Evolutionary conservation across 108 stramenopile species (phyloP).

Genomic region (Mediolabrus comicus): DNA sequence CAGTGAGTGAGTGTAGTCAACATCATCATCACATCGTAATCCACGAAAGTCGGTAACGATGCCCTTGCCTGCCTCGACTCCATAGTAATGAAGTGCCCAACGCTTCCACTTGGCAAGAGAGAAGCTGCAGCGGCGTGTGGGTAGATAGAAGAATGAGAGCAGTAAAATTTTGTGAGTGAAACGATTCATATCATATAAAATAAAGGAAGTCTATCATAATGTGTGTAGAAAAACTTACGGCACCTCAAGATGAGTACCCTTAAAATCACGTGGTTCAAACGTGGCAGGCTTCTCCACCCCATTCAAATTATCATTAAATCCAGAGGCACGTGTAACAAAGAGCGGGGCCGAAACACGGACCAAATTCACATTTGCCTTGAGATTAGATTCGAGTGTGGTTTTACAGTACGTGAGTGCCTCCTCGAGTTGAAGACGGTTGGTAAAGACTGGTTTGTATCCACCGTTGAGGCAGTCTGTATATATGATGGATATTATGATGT

Average conservation of each 20-base stretch:
- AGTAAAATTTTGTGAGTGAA: too few species aligned
- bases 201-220: too few species aligned
- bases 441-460: slow-evolving; percentile 37
- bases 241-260: slow-evolving; percentile 33
- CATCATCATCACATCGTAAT: slow-evolving; percentile 43
- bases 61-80: slow-evolving; percentile 27
- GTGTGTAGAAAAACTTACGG: too few species aligned
- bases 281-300: slow-evolving; percentile 41
- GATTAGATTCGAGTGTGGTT: slow-evolving; percentile 42
- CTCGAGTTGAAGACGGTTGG: slow-evolving; percentile 26
- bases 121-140: too few species aligned
- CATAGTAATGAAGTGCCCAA: slow-evolving; percentile 47
- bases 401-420: slow-evolving; percentile 35
- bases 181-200: too few species aligned
- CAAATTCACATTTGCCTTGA: slow-evolving; percentile 51
- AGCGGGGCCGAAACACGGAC: slow-evolving; percentile 44
- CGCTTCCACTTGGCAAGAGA: slow-evolving; percentile 54
- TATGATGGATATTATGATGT: background rate
- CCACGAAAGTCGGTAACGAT: slow-evolving; percentile 43
- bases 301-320: slow-evolving; percentile 53
- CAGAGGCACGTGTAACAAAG: slow-evolving; percentile 39
- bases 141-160: too few species aligned
- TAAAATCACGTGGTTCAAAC: slow-evolving; percentile 45
- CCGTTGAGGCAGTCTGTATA: slow-evolving; percentile 18
- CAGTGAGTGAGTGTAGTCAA: slow-evolving; percentile 40